Evolutionary conservation across 169 alveolate genomes (phyloP), one percentile per base, ranked within the genome.

Genomic region (Babesia bigemina): DNA sequence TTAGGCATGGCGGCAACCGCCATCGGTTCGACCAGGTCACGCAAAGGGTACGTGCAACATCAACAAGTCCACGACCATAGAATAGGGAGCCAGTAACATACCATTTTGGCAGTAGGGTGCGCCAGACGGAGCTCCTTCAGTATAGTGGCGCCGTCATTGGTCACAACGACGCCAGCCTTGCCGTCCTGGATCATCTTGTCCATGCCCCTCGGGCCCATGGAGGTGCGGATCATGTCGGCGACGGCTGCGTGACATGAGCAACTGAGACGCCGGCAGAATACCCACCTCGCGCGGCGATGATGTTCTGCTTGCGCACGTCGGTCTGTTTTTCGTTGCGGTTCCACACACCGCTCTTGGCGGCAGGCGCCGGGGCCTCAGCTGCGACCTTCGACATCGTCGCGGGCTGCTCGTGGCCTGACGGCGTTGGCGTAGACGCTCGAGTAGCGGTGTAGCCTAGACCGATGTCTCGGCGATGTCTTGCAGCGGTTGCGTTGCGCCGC

Each of bases 201-300:
- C 99, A 98, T 98, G 42, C 99, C 99, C 86, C 97, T 93, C 10
- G 99, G 99, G n/a, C 99, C 99, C 59, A 98, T 85, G 61, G 98
- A 93, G 13, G 99, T 98, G 79, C 99, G 94, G 44, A 98, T 92
- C 55, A 97, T 96, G 77, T 98, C 99, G 17, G 99, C 97, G 55
- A 97, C 98, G 42, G 99, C 98, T 83, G 74, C 56, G 21, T 16
- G 16, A 9, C 28, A 57, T 63, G 44, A 22, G 45, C 70, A 63
- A 42, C 36, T 70, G 67, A 52, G 84, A 21, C 71, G 44, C n/a
- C 10, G 45, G 19, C 45, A 29, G 39, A 28, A 56, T 60, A 66
- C 89, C 13, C 39, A 83, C 90, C 90, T 63, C 88, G 92, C 14
- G 96, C 96, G 26, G 96, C 96, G 58, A 93, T 69, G 55, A 93